Conservation (phyloP, 2,329 filamentous ascomycete genomes). For the Botryotinia globosa region DNA sequence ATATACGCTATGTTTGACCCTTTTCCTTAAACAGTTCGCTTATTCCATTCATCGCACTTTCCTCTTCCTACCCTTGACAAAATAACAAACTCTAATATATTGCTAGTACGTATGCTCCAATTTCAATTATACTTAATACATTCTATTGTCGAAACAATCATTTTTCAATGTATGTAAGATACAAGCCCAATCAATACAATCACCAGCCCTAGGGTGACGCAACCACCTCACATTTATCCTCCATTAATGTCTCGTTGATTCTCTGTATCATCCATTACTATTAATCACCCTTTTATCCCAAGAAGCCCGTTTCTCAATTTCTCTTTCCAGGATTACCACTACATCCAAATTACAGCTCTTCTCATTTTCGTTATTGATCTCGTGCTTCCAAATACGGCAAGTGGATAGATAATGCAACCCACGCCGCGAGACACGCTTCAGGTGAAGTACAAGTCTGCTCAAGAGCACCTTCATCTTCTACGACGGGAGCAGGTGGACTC, state of each 20-base stretch:
- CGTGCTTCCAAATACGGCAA: conserved; percentile 19
- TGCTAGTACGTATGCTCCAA: neutral
- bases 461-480: neutral
- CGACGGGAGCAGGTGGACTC: neutral
- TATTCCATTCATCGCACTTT: neutral
- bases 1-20: neutral
- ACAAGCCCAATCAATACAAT: neutral
- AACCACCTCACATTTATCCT: conserved; percentile 4
- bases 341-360: conserved; percentile 3
- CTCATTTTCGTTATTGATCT: neutral
- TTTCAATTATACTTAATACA: neutral
- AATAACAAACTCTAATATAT: neutral
- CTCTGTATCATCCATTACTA: conserved; percentile 18
- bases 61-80: too few relatives aligned
- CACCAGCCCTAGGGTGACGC: neutral
- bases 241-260: neutral
- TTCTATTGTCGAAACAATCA: neutral
- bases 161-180: neutral
- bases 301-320: neutral
- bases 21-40: neutral
- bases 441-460: neutral
- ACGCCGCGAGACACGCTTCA: conserved; percentile 13
- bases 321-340: conserved; percentile 8
- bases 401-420: neutral
- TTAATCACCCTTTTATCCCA: neutral